Evolutionary conservation across 345 rosid species (phyloP), one percentile per base, ranked within the genome.

Genomic region (Limnanthes douglasii): DNA sequence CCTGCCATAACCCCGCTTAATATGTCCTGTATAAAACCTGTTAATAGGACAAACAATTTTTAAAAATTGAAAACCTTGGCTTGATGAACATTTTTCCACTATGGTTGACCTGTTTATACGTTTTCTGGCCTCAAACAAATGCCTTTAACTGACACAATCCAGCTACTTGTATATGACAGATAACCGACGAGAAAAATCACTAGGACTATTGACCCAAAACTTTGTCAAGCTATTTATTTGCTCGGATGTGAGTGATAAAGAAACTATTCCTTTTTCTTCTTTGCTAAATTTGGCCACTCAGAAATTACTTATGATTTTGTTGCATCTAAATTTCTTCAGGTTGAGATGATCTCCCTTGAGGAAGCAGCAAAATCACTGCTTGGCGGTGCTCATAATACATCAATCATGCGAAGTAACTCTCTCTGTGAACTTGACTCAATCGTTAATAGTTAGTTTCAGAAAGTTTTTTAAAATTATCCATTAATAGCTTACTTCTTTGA

Each of bases 141-240:
- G n/a, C n/a, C n/a, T n/a, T 1, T 1, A 11, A 1, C 14, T 30
- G 8, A 20, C 9, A 15, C 6, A 4, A 11, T 33, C 9, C 15
- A 6, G 8, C 34, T 14, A 31, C 41, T 46, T 39, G 12, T 17
- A 24, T 44, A 44, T 30, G 31, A 22, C 71, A 85, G 96, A 80
- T 27, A 77, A 62, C 46, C 65, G 80, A 52, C 59, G 80, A 57
- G 96, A 85, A 54, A 85, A 85, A 54, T 85, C 96, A 9, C 59
- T 85, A 56, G 85, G 86, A 44, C 68, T 85, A 29, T 81, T 85
- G 32, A 77, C 96, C 5, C 85, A 72, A 66, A 85, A 80, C 64
- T 85, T 85, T 46, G 83, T 85, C 46, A 77, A 82, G 69, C 76
- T 85, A 39, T 85, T 85, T 68, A 41, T 85, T 47, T 74, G 78